Evolutionary conservation across 176 grass and related monocot species (phyloP), one percentile per base, ranked within the genome.

Genomic region (Themeda triandra): DNA sequence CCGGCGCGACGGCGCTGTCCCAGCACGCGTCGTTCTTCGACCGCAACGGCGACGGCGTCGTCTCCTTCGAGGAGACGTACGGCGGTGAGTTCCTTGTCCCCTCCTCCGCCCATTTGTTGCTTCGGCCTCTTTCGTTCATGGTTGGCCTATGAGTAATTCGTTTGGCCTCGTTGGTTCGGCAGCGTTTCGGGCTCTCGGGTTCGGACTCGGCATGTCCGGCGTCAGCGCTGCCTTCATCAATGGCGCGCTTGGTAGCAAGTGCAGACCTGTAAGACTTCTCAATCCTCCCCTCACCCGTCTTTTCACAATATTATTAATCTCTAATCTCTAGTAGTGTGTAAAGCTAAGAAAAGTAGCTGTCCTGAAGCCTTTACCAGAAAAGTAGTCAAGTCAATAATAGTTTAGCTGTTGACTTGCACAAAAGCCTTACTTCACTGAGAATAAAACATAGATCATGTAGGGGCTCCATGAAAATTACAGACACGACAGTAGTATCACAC

Each of bases 11-110:
- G 18, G 86, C 68, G 33, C 88, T 98, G 69, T 89, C 95, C 73
- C 90, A 86, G 87, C 95, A 95, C 86, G 95, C 88, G 53, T 78
- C 89, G 6, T 98, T 98, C 87, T 98, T 98, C 87, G 95, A 98
- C 79, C 36, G 63, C 71, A 63, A 95, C 79, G 92, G 89, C 21
- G 92, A 98, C 68, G 95, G 95, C 54, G 1, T 98, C 86, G 73
- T 98, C 82, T 85, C 93, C 66, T 75, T 82, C 1, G 71, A 70
- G 46, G 95, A 98, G 72, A 98, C 95, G 10, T 98, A 89, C 69
- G 66, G 86, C 17, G 95, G 95, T 90, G 85, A 87, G 32, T 49
- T 63, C 48, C 66, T 37, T 18, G 11, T 5, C n/a, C 6, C 24
- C 10, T 6, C 15, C 30, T 2, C 63, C 46, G 13, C 15, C n/a